These are phyloP conservation scores for Gilbertella persicaria DNA, from an alignment of 371 early-diverging fungal genomes.

Conservation along the genomic window DNA sequence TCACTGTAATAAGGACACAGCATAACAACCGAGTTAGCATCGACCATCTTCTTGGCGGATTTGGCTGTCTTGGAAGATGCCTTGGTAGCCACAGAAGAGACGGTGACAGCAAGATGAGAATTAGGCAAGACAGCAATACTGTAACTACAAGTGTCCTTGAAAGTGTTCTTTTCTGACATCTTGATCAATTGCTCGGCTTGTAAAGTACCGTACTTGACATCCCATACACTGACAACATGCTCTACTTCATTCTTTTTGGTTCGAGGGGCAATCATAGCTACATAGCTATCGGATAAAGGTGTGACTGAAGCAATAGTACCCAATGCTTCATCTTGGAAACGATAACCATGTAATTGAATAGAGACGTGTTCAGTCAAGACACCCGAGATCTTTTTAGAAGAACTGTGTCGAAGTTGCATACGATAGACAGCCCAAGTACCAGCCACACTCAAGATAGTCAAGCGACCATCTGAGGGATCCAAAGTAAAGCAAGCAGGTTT, in stretches of 20 bases:
- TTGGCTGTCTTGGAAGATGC: conserved; percentile 22
- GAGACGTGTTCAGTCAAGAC: conserved; percentile 26
- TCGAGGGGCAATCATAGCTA: conserved; percentile 55
- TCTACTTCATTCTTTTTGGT: conserved; percentile 44
- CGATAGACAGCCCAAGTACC: conserved; percentile 45
- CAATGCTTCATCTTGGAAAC: conserved; percentile 22
- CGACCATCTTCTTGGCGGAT: conserved; percentile 35
- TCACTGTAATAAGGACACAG: conserved; percentile 66
- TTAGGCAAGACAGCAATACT: conserved; percentile 42
- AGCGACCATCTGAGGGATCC: conserved; percentile 48
- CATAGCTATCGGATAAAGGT: conserved; percentile 54
- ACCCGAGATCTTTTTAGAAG: conserved; percentile 35
- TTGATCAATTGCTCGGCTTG: conserved; percentile 53
- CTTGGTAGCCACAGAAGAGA: conserved; percentile 31
- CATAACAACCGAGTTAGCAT: conserved; percentile 53
- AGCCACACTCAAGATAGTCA: conserved; percentile 39
- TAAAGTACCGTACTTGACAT: conserved; percentile 68
- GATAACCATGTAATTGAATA: conserved; percentile 30
- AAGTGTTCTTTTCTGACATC: conserved; percentile 21
- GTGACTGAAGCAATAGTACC: conserved; percentile 35
- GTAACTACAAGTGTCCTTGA: conserved; percentile 31
- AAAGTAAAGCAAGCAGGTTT: conserved; percentile 53
- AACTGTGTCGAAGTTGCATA: conserved; percentile 35
- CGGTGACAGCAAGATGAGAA: conserved; percentile 42
- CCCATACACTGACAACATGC: conserved; percentile 72